Conservation (phyloP, 2,329 filamentous ascomycete species). For the Knoxdaviesia capensis region DNA sequence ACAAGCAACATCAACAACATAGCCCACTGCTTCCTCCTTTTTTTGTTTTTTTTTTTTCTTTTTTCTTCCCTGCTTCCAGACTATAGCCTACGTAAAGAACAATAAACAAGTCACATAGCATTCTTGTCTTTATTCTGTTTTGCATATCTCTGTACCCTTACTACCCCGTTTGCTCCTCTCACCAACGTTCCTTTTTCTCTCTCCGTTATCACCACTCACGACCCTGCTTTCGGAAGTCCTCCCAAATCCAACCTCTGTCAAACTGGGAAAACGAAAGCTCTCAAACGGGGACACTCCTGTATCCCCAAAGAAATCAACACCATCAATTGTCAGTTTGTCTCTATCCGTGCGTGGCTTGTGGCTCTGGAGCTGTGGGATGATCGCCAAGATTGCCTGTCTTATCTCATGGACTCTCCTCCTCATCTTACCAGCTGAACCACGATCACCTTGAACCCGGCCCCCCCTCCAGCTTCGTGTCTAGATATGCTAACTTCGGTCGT, state of each 20-base stretch:
- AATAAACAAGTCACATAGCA: not conserved
- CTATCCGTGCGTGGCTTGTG: too few species aligned
- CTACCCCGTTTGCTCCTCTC: not conserved
- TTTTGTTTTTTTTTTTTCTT: not conserved
- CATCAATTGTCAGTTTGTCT: slow-evolving; percentile 34
- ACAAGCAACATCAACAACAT: not conserved
- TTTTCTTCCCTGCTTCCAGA: not conserved
- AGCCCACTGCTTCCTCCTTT: not conserved
- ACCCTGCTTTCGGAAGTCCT: slow-evolving; percentile 1
- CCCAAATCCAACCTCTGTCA: slow-evolving; percentile 14
- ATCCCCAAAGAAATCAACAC: slow-evolving; percentile 28
- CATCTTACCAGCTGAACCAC: too few species aligned
- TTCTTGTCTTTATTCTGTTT: not conserved
- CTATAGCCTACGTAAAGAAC: not conserved
- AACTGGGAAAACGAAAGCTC: slow-evolving; percentile 49
- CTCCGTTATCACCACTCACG: not conserved
- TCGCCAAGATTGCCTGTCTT: too few species aligned
- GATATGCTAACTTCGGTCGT: slow-evolving; percentile 4
- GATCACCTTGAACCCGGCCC: too few species aligned
- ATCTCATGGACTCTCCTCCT: too few species aligned
- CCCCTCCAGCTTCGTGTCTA: too few species aligned
- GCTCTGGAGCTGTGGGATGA: too few species aligned
- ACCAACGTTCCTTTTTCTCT: not conserved
- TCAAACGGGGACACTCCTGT: slow-evolving; percentile 37
- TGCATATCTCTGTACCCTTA: not conserved